Evolutionary conservation across 805 yeast species (phyloP), one percentile per base, ranked within the genome.

Genomic region (Ogataea nonfermentans): DNA sequence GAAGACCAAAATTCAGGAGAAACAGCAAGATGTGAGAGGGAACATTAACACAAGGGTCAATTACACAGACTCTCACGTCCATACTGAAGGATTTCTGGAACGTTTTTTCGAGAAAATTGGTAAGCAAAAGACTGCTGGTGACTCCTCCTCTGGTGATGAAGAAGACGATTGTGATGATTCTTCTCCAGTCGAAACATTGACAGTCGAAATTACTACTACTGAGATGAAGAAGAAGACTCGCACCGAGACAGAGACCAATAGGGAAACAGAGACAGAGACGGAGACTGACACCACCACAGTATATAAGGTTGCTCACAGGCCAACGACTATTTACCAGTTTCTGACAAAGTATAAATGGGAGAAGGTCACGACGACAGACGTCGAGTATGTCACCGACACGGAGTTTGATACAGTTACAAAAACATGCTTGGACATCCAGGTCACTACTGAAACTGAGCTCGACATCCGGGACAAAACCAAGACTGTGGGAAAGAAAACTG

Each of bases 301-400:
- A 2, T 51, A 29, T 43, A 48, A 44, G 19, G 43, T 49, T 12
- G 37, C 49, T 1, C 34, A 40, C 9, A 25, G 29, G 9, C 56
- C 53, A 9, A 51, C 56, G 1, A 52, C 56, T 3, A 31, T 41
- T 12, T 37, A 42, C 34, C 39, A 37, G 26, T 42, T 44, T 15
- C 15, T 46, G 23, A 51, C 55, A n/a, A 47, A 48, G 33, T 36
- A 24, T 35, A 45, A 48, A 35, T 46, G 48, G 49, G 53, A 48
- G 14, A 43, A 27, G 40, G 14, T 35, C 6, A 44, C 50, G 15
- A 49, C 44, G 6, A 44, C 48, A 4, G 47, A 35, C 23, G n/a
- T 36, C 17, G 41, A 44, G 19, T 47, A 32, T 35, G 40, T 46
- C 13, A 48, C 51, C 4, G 48, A 47, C 20, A 46, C 50, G 5